Evolutionary conservation across 139 green algal genomes (phyloP).

Genomic region (Chlamydomonas sp.): DNA sequence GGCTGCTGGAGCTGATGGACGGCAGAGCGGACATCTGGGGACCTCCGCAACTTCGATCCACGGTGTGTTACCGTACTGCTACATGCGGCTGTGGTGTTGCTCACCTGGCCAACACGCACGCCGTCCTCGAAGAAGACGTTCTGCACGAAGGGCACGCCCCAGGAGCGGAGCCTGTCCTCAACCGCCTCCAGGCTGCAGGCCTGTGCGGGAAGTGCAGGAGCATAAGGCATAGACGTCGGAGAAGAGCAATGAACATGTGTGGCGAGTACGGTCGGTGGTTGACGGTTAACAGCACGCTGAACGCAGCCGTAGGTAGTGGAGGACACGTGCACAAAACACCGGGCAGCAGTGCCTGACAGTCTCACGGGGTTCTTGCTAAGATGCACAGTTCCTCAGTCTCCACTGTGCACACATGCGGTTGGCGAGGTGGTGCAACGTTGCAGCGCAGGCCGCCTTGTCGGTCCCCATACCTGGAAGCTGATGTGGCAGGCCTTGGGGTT

Average conservation of each 20-base stretch:
- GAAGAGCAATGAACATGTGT: not conserved
- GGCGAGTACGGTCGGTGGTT: no score
- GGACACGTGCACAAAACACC: no score
- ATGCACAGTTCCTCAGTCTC: no score
- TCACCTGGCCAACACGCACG: slow-evolving; percentile 41
- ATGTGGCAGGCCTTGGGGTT: slow-evolving; percentile 78
- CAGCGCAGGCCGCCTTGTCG: no score
- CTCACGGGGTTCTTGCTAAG: not conserved
- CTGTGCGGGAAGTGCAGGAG: slow-evolving; percentile 26
- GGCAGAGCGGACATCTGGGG: no score
- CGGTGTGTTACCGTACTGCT: not conserved
- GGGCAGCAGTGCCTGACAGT: not conserved
- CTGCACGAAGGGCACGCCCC: slow-evolving; percentile 53
- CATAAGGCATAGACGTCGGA: not conserved
- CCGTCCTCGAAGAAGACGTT: slow-evolving; percentile 46
- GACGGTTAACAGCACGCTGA: no score
- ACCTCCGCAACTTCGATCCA: not conserved
- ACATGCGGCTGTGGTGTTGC: not conserved
- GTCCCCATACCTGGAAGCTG: slow-evolving; percentile 66
- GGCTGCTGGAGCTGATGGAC: no score
- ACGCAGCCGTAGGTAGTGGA: no score
- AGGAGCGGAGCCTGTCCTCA: slow-evolving; percentile 37
- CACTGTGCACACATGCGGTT: no score
- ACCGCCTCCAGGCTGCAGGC: slow-evolving; percentile 56
- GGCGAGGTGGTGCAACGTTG: not conserved